phyloP scores from a whole-genome alignment of 371 early-diverging fungal genomes.

The Mortierella sp. region DNA sequence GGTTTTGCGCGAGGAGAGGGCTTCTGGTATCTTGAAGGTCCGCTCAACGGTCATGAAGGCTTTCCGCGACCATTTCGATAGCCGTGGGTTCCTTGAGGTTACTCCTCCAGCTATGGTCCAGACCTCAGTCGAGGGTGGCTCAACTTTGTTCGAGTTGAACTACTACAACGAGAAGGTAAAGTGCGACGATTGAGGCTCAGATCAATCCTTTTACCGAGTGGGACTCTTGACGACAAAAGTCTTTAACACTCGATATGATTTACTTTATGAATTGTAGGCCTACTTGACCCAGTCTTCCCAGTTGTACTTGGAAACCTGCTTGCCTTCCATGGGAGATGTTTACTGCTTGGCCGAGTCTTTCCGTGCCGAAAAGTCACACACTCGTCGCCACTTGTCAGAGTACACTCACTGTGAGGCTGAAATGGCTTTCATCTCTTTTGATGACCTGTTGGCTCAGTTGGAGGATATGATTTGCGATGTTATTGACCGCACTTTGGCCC shows the following conservation, averaged over 20 bases:
- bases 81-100: conserved; percentile 90
- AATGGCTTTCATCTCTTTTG: conserved; percentile 95
- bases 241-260: neutral
- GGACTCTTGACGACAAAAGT: too few relatives aligned
- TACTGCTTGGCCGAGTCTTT: conserved; percentile 99
- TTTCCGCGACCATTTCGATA: conserved; percentile 96
- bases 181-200: neutral
- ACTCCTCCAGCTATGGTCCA: conserved; percentile 99
- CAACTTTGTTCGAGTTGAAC: conserved; percentile 96
- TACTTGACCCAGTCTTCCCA: conserved; percentile 99
- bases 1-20: conserved; percentile 95
- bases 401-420: conserved; percentile 99
- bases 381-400: conserved; percentile 99
- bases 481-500: conserved; percentile 85
- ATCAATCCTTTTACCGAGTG: neutral
- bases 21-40: conserved; percentile 92
- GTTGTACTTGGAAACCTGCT: conserved; percentile 98
- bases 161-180: conserved; percentile 95
- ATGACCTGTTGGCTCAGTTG: conserved; percentile 90
- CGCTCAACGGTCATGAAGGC: conserved; percentile 90
- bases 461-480: conserved; percentile 95
- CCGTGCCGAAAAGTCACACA: conserved; percentile 99
- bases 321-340: conserved; percentile 97
- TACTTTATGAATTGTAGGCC: conserved; percentile 67
- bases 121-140: conserved; percentile 99